phyloP scores from a whole-genome alignment of 306 rosid genomes.

The Cucurbita pepo region DNA sequence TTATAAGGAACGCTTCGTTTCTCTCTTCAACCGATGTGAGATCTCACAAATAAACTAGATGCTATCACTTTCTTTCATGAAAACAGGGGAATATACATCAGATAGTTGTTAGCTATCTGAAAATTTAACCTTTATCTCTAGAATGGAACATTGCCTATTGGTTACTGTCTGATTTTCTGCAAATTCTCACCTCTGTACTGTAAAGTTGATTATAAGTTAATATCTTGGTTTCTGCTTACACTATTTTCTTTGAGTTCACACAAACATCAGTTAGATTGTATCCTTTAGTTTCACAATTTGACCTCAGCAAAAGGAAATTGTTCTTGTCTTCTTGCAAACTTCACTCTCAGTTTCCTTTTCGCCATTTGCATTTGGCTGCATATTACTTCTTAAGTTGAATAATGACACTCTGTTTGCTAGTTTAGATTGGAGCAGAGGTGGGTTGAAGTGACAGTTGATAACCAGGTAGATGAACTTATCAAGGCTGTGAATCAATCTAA shows the following conservation, averaged over 20 bases:
- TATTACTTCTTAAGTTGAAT: not conserved
- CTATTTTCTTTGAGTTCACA: not conserved
- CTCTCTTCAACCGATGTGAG: too few species aligned
- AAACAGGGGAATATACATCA: not conserved
- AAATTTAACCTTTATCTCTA: not conserved
- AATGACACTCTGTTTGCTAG: not conserved
- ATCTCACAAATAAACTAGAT: too few species aligned
- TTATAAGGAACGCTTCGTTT: too few species aligned
- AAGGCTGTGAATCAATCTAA: constrained; percentile 47
- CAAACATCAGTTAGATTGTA: not conserved
- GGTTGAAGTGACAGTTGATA: constrained; percentile 63
- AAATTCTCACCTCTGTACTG: not conserved
- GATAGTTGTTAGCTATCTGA: not conserved
- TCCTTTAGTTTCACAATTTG: not conserved
- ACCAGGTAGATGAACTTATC: constrained; percentile 75
- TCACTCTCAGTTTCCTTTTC: not conserved
- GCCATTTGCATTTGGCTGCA: not conserved
- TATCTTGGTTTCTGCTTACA: not conserved
- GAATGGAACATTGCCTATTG: not conserved
- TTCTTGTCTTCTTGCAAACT: not conserved
- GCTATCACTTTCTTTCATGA: not conserved
- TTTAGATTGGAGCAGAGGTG: constrained; percentile 80
- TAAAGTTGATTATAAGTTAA: not conserved
- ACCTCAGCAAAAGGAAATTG: not conserved
- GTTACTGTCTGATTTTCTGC: not conserved